Conservation (phyloP, 805 yeast species). For the Maudiozyma barnettii region DNA sequence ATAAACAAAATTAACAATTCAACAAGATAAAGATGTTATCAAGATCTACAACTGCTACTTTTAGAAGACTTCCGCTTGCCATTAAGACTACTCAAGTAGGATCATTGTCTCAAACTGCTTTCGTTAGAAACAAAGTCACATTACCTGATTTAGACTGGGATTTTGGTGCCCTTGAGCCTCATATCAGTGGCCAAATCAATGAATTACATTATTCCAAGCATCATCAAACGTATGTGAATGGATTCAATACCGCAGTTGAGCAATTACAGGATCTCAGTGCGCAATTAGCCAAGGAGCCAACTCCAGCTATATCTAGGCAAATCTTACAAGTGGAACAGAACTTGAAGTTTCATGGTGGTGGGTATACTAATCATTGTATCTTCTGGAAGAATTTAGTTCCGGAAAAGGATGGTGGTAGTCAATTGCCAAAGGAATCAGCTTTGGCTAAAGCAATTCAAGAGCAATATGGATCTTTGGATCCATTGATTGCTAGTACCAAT, state of each 20-base stretch:
- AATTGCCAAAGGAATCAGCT: conserved; percentile 36
- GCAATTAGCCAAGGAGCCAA: conserved; percentile 47
- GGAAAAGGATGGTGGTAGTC: conserved; percentile 65
- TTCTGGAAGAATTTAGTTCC: conserved; percentile 90
- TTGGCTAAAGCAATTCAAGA: conserved; percentile 48
- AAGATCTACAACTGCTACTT: conserved; percentile 2
- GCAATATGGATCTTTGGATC: conserved; percentile 68
- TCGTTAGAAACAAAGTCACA: conserved; percentile 51
- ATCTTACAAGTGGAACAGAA: conserved; percentile 54
- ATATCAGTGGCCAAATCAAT: conserved; percentile 76
- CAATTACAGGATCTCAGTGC: conserved; percentile 57
- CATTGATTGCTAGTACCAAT: conserved; percentile 54
- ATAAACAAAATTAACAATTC: neutral
- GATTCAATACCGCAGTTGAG: conserved; percentile 70
- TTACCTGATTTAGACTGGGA: conserved; percentile 80
- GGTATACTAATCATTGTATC: conserved; percentile 73
- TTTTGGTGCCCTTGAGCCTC: conserved; percentile 79
- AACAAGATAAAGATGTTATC: conserved; percentile 3
- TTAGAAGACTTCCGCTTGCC: neutral
- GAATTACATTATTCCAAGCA: conserved; percentile 83
- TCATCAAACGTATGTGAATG: conserved; percentile 85
- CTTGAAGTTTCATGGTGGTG: conserved; percentile 90
- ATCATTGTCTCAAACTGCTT: neutral
- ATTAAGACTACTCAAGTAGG: too few species aligned
- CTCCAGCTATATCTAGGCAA: conserved; percentile 22